Evolutionary conservation across 2,329 filamentous ascomycete genomes (phyloP).

Genomic region (Penicillium sclerotiorum): DNA sequence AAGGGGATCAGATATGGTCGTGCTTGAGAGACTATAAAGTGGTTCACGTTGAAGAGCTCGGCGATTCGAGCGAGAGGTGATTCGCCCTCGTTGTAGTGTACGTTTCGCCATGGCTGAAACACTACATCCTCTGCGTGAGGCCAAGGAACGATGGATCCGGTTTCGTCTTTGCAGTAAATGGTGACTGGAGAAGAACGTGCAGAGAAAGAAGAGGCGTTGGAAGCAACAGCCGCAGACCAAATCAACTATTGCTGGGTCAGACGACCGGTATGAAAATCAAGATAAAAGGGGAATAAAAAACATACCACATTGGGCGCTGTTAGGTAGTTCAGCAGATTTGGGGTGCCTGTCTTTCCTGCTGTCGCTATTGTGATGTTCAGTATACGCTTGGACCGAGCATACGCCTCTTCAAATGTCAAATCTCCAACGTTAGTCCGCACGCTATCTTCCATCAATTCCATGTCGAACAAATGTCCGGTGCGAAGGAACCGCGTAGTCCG

Average conservation of each 20-base stretch:
- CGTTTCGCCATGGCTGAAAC: constrained; percentile 70
- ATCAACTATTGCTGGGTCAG: constrained; percentile 57
- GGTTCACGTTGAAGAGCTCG: constrained; percentile 89
- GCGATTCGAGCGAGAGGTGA: constrained; percentile 71
- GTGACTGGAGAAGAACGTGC: constrained; percentile 67
- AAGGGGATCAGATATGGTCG: constrained; percentile 88
- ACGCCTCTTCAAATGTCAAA: constrained; percentile 91
- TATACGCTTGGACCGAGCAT: constrained; percentile 78
- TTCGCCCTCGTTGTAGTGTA: constrained; percentile 67
- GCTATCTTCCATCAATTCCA: constrained; percentile 78
- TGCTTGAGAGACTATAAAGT: constrained; percentile 92
- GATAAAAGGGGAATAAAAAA: constrained; percentile 26
- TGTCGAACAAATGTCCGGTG: constrained; percentile 83
- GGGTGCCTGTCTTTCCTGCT: constrained; percentile 72
- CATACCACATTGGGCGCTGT: constrained; percentile 89
- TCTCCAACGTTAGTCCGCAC: constrained; percentile 84
- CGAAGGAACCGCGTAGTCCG: constrained; percentile 69
- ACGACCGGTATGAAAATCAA: background rate
- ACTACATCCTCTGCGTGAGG: constrained; percentile 61
- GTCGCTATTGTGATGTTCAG: constrained; percentile 90
- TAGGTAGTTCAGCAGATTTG: constrained; percentile 85
- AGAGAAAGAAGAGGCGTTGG: constrained; percentile 56
- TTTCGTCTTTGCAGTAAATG: constrained; percentile 76
- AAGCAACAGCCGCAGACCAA: constrained; percentile 47
- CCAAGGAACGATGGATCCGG: constrained; percentile 75